phyloP scores from a whole-genome alignment of 805 yeast genomes.

The Pichia nanzhaoensis region DNA sequence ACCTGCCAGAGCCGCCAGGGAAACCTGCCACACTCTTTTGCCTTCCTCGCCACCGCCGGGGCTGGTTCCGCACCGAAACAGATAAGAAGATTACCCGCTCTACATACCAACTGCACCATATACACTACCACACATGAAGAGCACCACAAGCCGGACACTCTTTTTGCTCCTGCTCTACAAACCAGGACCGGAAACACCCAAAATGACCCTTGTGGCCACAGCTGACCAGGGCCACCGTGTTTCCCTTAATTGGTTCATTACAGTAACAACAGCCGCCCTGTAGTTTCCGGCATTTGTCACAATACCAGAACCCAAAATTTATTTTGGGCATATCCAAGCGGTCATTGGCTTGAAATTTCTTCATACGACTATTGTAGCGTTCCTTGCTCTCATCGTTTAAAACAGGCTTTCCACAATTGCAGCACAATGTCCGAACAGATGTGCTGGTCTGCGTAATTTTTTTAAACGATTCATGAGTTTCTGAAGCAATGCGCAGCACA shows the following conservation, averaged over 20 bases:
- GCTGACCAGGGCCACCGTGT: conserved; percentile 48
- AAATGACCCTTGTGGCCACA: conserved; percentile 91
- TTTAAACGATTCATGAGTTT: conserved; percentile 28
- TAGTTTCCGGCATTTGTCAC: conserved; percentile 58
- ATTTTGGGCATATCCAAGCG: conserved; percentile 17
- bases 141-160: conserved; percentile 81
- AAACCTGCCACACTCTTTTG: too few relatives aligned
- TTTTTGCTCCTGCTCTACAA: conserved; percentile 49
- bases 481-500: conserved; percentile 38
- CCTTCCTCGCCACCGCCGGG: too few relatives aligned
- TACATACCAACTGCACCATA: too few relatives aligned
- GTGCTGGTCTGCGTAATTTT: conserved; percentile 33
- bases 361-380: conserved; percentile 12
- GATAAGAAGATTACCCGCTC: too few relatives aligned
- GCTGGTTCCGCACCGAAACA: too few relatives aligned
- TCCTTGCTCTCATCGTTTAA: conserved; percentile 51
- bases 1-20: too few relatives aligned
- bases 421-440: conserved; percentile 51
- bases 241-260: conserved; percentile 67
- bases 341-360: not conserved
- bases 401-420: conserved; percentile 51
- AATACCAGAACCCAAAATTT: conserved; percentile 75
- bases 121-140: not conserved
- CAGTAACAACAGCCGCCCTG: conserved; percentile 75
- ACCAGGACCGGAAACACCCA: conserved; percentile 76